A percentile compares a stretch with the other conserved stretches of the same genome.
Conservation (phyloP, 805 yeast genomes). For the Debaryomyces maramus region DNA sequence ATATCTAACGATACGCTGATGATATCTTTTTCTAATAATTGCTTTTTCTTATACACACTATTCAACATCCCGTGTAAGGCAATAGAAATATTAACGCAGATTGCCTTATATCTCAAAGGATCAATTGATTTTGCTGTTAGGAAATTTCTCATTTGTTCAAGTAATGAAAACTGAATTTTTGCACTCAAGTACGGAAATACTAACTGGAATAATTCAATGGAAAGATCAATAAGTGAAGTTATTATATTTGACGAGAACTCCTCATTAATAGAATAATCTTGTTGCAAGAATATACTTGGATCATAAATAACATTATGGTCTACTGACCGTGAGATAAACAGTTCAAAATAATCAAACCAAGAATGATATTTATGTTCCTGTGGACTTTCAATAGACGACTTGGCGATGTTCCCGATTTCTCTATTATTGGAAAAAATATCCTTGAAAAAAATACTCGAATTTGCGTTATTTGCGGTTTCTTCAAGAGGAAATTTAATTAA, state of each 20-base stretch:
- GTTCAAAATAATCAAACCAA: constrained; percentile 38
- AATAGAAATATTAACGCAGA: constrained; percentile 59
- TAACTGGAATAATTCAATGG: constrained; percentile 72
- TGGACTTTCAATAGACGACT: constrained; percentile 26
- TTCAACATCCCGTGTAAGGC: constrained; percentile 57
- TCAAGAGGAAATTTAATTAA: constrained; percentile 21
- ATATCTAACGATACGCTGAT: constrained; percentile 51
- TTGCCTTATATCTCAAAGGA: constrained; percentile 43
- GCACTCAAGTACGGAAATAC: constrained; percentile 70
- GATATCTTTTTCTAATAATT: constrained; percentile 30
- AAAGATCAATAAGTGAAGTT: constrained; percentile 61
- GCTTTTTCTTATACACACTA: constrained; percentile 18
- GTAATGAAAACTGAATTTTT: constrained; percentile 82
- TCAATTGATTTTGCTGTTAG: constrained; percentile 38
- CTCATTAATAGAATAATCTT: constrained; percentile 25
- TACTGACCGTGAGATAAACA: constrained; percentile 17
- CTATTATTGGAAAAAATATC: constrained; percentile 4
- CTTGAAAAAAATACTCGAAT: constrained; percentile 3
- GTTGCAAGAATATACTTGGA: constrained; percentile 26
- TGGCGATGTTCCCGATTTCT: constrained; percentile 8
- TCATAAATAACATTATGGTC: constrained; percentile 35
- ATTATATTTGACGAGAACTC: constrained; percentile 26
- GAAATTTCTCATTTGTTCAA: constrained; percentile 70
- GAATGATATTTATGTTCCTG: constrained; percentile 22
- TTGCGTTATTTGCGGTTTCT: not conserved